phyloP scores from a whole-genome alignment of 208 protist species.

The Balamuthia mandrillaris region DNA sequence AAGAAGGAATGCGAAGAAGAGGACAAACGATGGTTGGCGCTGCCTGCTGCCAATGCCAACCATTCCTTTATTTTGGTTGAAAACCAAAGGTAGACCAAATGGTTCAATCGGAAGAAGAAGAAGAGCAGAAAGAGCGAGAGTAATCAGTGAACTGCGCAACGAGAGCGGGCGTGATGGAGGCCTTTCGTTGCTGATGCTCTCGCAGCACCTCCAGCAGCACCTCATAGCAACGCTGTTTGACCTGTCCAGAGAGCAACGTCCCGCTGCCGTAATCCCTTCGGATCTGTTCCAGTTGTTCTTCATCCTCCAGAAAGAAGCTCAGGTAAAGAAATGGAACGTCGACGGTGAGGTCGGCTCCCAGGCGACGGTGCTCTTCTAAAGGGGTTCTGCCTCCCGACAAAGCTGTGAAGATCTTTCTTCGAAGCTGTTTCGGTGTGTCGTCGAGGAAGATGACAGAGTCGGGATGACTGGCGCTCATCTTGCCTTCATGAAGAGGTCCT shows the following conservation, averaged over 20 bases:
- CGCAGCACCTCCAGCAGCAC: too few relatives aligned
- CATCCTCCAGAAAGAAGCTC: slow-evolving; percentile 92
- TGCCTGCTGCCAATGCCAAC: too few relatives aligned
- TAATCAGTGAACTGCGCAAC: too few relatives aligned
- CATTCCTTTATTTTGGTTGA: too few relatives aligned
- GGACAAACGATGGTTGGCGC: too few relatives aligned
- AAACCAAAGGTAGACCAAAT: too few relatives aligned
- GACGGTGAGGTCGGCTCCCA: slow-evolving; percentile 85
- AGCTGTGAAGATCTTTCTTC: slow-evolving; percentile 88
- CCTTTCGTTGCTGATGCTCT: too few relatives aligned
- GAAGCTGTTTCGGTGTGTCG: slow-evolving; percentile 89
- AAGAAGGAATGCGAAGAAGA: too few relatives aligned
- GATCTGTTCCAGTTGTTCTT: slow-evolving; percentile 83
- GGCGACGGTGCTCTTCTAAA: slow-evolving; percentile 86
- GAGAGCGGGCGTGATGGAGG: too few relatives aligned
- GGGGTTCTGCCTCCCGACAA: slow-evolving; percentile 92
- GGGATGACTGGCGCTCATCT: slow-evolving; percentile 95
- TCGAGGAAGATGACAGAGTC: slow-evolving; percentile 90
- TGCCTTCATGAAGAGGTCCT: slow-evolving; percentile 88
- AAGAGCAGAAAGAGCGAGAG: too few relatives aligned
- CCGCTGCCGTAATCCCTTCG: background rate
- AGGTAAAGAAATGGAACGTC: slow-evolving; percentile 94
- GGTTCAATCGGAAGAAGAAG: too few relatives aligned
- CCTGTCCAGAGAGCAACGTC: background rate
- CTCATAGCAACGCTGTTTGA: too few relatives aligned